A percentile compares a stretch with the other conserved stretches of the same genome.
Conservation (phyloP, 805 yeast genomes). For the Nakazawaea ernobii region DNA sequence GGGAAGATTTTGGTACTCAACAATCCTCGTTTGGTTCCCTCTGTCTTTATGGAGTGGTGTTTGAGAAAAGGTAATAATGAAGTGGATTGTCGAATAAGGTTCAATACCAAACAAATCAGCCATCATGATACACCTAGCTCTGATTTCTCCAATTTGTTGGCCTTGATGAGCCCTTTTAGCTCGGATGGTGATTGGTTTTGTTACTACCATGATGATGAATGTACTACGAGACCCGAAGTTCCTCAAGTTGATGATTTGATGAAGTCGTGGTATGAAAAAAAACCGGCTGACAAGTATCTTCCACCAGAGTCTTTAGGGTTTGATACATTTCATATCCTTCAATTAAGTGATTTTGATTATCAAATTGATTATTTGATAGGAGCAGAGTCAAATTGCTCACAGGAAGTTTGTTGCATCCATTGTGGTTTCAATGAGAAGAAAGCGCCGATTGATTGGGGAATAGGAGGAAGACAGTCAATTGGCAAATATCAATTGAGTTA, state of each 20-base stretch:
- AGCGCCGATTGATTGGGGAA: conserved; percentile 12
- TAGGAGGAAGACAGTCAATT: not conserved
- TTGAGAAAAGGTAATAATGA: conserved; percentile 15
- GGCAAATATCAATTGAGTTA: conserved; percentile 12
- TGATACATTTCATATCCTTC: conserved; percentile 31
- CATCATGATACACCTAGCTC: conserved; percentile 16
- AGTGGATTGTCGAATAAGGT: conserved; percentile 17
- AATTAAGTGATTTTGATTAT: conserved; percentile 35
- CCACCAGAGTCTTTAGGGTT: conserved; percentile 11
- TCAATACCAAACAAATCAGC: conserved; percentile 14
- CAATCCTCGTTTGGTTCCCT: conserved; percentile 20
- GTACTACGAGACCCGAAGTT: conserved; percentile 12
- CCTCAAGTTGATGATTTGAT: conserved; percentile 10
- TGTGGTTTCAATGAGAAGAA: conserved; percentile 25
- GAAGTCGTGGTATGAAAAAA: conserved; percentile 9
- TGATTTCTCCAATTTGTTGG: conserved; percentile 21
- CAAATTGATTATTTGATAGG: conserved; percentile 33
- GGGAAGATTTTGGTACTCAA: conserved; percentile 15
- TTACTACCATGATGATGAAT: conserved; percentile 18
- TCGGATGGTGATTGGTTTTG: conserved; percentile 25
- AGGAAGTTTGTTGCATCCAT: conserved; percentile 33
- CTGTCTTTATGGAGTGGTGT: conserved; percentile 21
- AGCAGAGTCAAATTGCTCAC: conserved; percentile 34
- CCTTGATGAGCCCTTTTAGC: conserved; percentile 20
- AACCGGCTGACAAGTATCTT: conserved; percentile 5